Conservation (phyloP, 2,329 filamentous ascomycete genomes). For the Ceratocystiopsis brevicomis region DNA sequence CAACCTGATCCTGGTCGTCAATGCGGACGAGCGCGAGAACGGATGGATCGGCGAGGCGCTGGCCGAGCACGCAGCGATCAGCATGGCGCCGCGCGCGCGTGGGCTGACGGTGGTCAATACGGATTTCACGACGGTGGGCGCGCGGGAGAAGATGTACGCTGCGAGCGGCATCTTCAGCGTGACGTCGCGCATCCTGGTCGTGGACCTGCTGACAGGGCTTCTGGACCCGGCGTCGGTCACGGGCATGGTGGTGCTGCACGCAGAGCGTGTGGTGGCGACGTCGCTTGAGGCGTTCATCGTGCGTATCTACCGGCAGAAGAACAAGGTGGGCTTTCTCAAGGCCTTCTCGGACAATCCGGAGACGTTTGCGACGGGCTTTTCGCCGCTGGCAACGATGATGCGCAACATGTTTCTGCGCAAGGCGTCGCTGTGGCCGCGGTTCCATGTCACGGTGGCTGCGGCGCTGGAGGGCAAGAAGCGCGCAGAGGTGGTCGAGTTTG, state of each 20-base stretch:
- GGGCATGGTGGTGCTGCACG: slow-evolving; percentile 71
- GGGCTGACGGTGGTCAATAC: slow-evolving; percentile 88
- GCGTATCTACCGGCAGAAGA: slow-evolving; percentile 82
- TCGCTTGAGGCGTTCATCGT: slow-evolving; percentile 90
- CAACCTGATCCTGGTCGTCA: slow-evolving; percentile 76
- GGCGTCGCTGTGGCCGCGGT: slow-evolving; percentile 78
- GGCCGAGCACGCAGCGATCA: slow-evolving; percentile 87
- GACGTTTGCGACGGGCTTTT: slow-evolving; percentile 73
- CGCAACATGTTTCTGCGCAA: slow-evolving; percentile 80
- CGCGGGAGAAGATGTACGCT: slow-evolving; percentile 79
- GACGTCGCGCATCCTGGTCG: slow-evolving; percentile 85
- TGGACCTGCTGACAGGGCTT: slow-evolving; percentile 73
- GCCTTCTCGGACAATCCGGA: slow-evolving; percentile 91
- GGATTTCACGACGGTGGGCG: slow-evolving; percentile 71
- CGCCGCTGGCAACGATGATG: slow-evolving; percentile 77
- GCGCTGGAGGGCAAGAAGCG: slow-evolving; percentile 81
- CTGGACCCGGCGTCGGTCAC: slow-evolving; percentile 71
- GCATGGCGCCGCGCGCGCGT: slow-evolving; percentile 60
- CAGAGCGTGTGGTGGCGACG: slow-evolving; percentile 69
- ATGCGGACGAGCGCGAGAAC: slow-evolving; percentile 84
- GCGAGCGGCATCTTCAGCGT: slow-evolving; percentile 86
- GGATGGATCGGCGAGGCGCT: slow-evolving; percentile 91
- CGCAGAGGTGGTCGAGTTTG: slow-evolving; percentile 91
- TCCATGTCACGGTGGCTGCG: slow-evolving; percentile 76
- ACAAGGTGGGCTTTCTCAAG: slow-evolving; percentile 84